phyloP scores from a whole-genome alignment of 352 stramenopile genomes.

The Globisporangium ultimum region DNA sequence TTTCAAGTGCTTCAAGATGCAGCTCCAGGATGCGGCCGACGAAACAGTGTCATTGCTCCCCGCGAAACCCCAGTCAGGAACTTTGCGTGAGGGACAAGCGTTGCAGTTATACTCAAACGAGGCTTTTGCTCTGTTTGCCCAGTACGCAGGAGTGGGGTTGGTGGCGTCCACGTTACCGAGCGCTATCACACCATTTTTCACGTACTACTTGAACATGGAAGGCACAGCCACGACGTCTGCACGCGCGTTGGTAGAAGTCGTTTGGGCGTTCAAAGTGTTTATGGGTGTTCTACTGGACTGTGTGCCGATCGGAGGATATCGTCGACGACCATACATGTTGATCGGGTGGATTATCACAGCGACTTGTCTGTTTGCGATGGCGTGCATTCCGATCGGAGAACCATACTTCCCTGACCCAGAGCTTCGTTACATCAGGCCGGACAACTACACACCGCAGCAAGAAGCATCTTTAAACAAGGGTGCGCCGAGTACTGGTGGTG shows the following conservation, averaged over 20 bases:
- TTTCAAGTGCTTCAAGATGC: too few species aligned
- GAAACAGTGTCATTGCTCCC: not conserved
- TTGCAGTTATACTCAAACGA: conserved; percentile 31
- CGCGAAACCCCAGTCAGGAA: conserved; percentile 11
- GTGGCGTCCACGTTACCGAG: conserved; percentile 35
- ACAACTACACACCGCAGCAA: conserved; percentile 19
- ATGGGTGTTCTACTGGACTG: conserved; percentile 49
- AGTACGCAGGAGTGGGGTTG: conserved; percentile 44
- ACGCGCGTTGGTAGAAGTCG: conserved; percentile 31
- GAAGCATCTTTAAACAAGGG: conserved; percentile 28
- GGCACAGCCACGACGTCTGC: conserved; percentile 35
- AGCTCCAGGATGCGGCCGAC: too few species aligned
- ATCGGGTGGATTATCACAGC: conserved; percentile 40
- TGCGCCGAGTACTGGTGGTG: conserved; percentile 26
- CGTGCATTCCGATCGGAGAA: conserved; percentile 26
- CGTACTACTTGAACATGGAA: conserved; percentile 49
- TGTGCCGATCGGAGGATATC: conserved; percentile 45
- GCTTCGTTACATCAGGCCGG: conserved; percentile 29
- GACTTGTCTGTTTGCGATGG: conserved; percentile 38
- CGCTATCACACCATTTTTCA: conserved; percentile 41
- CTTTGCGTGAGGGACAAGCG: conserved; percentile 31
- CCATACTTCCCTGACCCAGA: conserved; percentile 38
- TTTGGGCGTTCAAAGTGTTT: conserved; percentile 59
- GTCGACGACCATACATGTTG: conserved; percentile 52
- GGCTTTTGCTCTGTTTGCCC: conserved; percentile 31